Conservation (phyloP, 768 basidiomycete genomes). For the Calocera cornea region DNA sequence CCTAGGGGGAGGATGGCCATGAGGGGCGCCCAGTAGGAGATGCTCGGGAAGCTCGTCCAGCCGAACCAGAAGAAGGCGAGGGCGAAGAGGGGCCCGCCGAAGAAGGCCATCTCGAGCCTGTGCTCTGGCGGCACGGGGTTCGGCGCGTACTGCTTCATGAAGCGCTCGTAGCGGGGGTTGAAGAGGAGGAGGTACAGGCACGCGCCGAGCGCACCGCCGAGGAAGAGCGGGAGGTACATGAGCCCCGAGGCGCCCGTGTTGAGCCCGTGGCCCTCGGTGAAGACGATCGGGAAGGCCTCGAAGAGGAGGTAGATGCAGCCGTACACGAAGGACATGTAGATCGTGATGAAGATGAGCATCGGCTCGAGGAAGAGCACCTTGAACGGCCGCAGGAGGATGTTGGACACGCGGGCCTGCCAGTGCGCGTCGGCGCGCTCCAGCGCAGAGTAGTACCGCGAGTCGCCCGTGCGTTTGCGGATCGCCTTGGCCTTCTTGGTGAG, state of each 20-base stretch:
- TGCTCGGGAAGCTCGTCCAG: conserved; percentile 25
- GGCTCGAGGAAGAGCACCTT: conserved; percentile 13
- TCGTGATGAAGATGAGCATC: conserved; percentile 13
- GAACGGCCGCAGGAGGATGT: conserved; percentile 10
- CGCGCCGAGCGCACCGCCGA: conserved; percentile 13
- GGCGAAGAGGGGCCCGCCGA: conserved; percentile 23
- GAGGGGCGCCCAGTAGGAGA: conserved; percentile 10
- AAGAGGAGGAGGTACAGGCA: conserved; percentile 6
- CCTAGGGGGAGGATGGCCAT: conserved; percentile 9
- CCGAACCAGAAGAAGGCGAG: conserved; percentile 31
- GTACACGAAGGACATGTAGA: conserved; percentile 11
- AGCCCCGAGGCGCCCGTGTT: conserved; percentile 21
- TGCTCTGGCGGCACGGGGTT: conserved; percentile 21
- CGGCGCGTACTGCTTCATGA: conserved; percentile 8
- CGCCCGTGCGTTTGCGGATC: conserved; percentile 20
- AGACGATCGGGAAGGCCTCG: conserved; percentile 25
- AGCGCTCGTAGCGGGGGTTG: conserved; percentile 16
- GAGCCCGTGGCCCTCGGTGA: conserved; percentile 18
- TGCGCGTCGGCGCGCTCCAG: conserved; percentile 9
- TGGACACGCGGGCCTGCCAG: background rate
- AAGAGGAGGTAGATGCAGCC: conserved; percentile 16
- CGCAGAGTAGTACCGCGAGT: conserved; percentile 9
- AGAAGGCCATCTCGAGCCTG: conserved; percentile 23
- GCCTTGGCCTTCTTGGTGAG: conserved; percentile 23
- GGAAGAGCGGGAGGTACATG: conserved; percentile 20